phyloP scores from a whole-genome alignment of 768 basidiomycete species.

The Naganishia friedmannii region DNA sequence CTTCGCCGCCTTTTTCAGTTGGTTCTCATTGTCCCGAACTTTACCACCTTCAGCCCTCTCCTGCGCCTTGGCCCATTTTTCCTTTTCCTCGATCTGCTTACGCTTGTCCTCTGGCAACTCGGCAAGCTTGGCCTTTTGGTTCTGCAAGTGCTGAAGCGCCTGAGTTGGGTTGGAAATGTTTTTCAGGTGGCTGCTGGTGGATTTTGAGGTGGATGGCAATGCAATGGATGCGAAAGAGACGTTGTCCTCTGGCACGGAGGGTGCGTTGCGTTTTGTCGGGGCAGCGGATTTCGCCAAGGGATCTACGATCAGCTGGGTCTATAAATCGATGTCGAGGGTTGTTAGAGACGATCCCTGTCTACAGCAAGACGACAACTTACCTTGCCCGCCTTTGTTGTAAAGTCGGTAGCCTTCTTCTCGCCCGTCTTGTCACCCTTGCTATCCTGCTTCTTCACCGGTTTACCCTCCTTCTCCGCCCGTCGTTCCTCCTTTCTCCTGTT shows the following conservation, averaged over 20 bases:
- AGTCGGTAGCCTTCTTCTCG: slow-evolving; percentile 33
- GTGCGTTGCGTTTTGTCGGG: slow-evolving; percentile 23
- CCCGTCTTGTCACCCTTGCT: slow-evolving; percentile 54
- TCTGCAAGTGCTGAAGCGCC: slow-evolving; percentile 74
- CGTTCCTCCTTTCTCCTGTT: slow-evolving; percentile 84
- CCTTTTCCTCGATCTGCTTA: slow-evolving; percentile 71
- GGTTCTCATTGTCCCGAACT: slow-evolving; percentile 76
- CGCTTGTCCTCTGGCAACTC: slow-evolving; percentile 78
- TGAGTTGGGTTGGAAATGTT: slow-evolving; percentile 73
- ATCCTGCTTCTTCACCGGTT: slow-evolving; percentile 36
- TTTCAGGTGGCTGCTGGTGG: slow-evolving; percentile 60
- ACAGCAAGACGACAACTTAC: slow-evolving; percentile 27
- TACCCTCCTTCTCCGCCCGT: slow-evolving; percentile 61
- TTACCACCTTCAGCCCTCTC: slow-evolving; percentile 85
- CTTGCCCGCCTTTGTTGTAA: slow-evolving; percentile 43
- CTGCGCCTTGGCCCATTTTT: slow-evolving; percentile 86
- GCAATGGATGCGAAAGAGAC: slow-evolving; percentile 68
- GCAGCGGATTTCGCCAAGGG: slow-evolving; percentile 32
- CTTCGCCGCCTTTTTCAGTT: slow-evolving; percentile 90
- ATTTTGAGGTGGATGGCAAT: slow-evolving; percentile 53
- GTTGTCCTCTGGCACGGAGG: slow-evolving; percentile 54
- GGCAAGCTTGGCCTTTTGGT: slow-evolving; percentile 73
- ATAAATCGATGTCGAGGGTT: background rate
- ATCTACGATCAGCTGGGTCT: slow-evolving; percentile 49
- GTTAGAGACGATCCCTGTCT: no score